A percentile compares a stretch with the other conserved stretches of the same genome.
Evolutionary conservation across 2,329 filamentous ascomycete genomes (phyloP).

Genomic region (Furcasterigmium sp.): DNA sequence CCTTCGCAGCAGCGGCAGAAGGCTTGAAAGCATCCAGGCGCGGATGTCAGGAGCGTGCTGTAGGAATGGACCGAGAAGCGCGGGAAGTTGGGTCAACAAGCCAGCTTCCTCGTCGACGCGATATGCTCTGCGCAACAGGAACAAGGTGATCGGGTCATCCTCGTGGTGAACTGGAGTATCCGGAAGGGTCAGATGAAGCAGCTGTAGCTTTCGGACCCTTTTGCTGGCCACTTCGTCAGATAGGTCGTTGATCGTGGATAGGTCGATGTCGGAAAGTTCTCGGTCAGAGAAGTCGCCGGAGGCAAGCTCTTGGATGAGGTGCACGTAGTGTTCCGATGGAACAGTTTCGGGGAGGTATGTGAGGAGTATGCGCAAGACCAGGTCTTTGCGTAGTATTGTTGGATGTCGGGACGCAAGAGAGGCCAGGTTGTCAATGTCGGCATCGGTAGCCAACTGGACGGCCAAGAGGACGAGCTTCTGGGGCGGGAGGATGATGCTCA

Average conservation of each 20-base stretch:
- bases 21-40: slow-evolving; percentile 63
- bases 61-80: slow-evolving; percentile 65
- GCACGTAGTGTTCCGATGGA: slow-evolving; percentile 56
- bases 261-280: slow-evolving; percentile 44
- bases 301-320: slow-evolving; percentile 54
- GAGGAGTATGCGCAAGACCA: slow-evolving; percentile 68
- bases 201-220: slow-evolving; percentile 56
- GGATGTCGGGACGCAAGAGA: slow-evolving; percentile 52
- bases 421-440: slow-evolving; percentile 59
- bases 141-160: slow-evolving; percentile 53
- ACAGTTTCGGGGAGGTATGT: slow-evolving; percentile 71
- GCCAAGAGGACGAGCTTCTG: slow-evolving; percentile 70
- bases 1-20: slow-evolving; percentile 64
- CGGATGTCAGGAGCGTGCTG: slow-evolving; percentile 54
- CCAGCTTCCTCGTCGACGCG: slow-evolving; percentile 68
- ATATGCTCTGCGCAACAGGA: slow-evolving; percentile 63
- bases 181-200: slow-evolving; percentile 51
- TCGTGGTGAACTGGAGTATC: slow-evolving; percentile 40
- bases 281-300: slow-evolving; percentile 36
- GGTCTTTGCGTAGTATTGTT: slow-evolving; percentile 55
- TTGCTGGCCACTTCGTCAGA: slow-evolving; percentile 60
- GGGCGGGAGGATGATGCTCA: slow-evolving; percentile 47
- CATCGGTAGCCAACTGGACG: slow-evolving; percentile 61
- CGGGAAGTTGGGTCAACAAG: slow-evolving; percentile 61
- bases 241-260: slow-evolving; percentile 49